A percentile compares a stretch with the other conserved stretches of the same genome.
Conservation (phyloP, 2,329 filamentous ascomycete genomes). For the Exophiala viscosa region DNA sequence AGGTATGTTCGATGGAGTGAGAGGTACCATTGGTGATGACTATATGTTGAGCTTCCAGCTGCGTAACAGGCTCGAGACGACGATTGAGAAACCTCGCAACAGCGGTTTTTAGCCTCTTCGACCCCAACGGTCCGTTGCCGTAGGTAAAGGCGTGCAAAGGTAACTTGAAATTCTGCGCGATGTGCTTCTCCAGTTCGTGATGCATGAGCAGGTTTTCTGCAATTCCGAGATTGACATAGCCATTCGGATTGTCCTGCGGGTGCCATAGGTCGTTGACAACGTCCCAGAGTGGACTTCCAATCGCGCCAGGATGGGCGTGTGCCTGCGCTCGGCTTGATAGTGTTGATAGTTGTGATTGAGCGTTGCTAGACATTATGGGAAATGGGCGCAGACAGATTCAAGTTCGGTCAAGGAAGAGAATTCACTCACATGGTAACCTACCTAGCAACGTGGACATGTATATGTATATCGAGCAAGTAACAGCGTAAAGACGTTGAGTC, state of each 20-base stretch:
- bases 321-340: constrained; percentile 9
- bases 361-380: too few relatives aligned
- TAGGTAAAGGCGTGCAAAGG: constrained; percentile 34
- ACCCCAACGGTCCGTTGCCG: constrained; percentile 36
- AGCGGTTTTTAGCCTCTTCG: constrained; percentile 27
- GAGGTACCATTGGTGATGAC: constrained; percentile 37
- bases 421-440: too few relatives aligned
- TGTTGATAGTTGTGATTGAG: background rate
- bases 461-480: too few relatives aligned
- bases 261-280: constrained; percentile 47
- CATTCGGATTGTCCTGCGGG: constrained; percentile 41
- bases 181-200: constrained; percentile 40
- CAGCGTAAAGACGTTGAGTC: too few relatives aligned
- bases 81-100: constrained; percentile 35
- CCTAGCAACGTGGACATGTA: too few relatives aligned
- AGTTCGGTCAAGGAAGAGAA: background rate
- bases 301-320: background rate
- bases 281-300: constrained; percentile 38
- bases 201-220: constrained; percentile 56
- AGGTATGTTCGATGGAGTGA: constrained; percentile 35
- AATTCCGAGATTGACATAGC: constrained; percentile 50
- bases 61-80: constrained; percentile 31
- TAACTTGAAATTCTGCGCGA: constrained; percentile 39
- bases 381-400: background rate
- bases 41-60: constrained; percentile 31